phyloP scores from a whole-genome alignment of 1,139 yeast species.

The Sporopachydermia cereana region DNA sequence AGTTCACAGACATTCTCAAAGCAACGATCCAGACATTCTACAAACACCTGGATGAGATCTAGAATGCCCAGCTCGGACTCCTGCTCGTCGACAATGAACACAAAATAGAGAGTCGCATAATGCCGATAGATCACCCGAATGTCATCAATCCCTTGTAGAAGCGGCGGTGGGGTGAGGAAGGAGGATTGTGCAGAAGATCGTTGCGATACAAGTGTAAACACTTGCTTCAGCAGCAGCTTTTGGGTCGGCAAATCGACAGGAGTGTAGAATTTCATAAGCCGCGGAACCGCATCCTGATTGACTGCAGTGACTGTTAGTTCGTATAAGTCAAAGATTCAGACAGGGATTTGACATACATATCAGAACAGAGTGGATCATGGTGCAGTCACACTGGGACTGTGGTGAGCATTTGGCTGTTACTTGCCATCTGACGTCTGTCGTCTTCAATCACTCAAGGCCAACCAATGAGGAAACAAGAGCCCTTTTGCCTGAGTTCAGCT shows the following conservation, averaged over 20 bases:
- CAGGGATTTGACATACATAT: slow-evolving; percentile 51
- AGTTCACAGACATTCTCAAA: slow-evolving; percentile 91
- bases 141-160: slow-evolving; percentile 61
- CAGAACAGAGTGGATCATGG: slow-evolving; percentile 81
- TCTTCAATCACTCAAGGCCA: no score
- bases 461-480: no score
- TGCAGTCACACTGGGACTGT: no score
- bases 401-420: no score
- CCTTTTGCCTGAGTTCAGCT: no score
- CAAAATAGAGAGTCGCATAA: slow-evolving; percentile 90
- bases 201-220: slow-evolving; percentile 54
- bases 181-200: slow-evolving; percentile 69
- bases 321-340: slow-evolving; percentile 8
- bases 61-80: slow-evolving; percentile 90
- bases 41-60: slow-evolving; percentile 93
- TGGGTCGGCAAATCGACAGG: slow-evolving; percentile 78
- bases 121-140: slow-evolving; percentile 88
- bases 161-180: slow-evolving; percentile 69
- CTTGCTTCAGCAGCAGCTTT: slow-evolving; percentile 59
- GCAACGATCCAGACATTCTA: slow-evolving; percentile 85
- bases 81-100: slow-evolving; percentile 89
- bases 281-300: slow-evolving; percentile 86
- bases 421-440: no score
- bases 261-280: slow-evolving; percentile 85
- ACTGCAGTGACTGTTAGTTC: slow-evolving; percentile 39